These are phyloP conservation scores for Globisporangium iwayamae DNA, from an alignment of 352 stramenopile genomes.

Conservation along the genomic window DNA sequence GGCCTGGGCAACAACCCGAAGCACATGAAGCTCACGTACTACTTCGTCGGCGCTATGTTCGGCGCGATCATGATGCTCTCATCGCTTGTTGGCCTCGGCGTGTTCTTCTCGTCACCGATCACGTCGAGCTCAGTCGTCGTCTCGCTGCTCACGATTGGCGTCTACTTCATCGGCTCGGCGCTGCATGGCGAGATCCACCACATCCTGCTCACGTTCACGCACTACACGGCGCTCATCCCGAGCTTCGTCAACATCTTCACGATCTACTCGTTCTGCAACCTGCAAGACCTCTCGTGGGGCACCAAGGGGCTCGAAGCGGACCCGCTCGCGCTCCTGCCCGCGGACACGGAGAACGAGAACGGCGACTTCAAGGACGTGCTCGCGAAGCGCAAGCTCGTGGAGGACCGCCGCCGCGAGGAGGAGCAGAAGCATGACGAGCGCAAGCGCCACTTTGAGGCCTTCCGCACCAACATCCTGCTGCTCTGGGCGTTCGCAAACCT, in stretches of 20 bases:
- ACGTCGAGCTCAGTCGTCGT: slow-evolving; percentile 53
- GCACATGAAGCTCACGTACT: slow-evolving; percentile 86
- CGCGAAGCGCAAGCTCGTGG: slow-evolving; percentile 62
- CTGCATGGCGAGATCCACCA: slow-evolving; percentile 79
- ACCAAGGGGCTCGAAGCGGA: slow-evolving; percentile 72
- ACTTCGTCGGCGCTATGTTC: slow-evolving; percentile 69
- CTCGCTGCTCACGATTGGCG: slow-evolving; percentile 63
- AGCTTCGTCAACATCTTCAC: slow-evolving; percentile 89
- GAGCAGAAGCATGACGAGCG: slow-evolving; percentile 50
- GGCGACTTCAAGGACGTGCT: slow-evolving; percentile 85
- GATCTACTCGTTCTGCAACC: slow-evolving; percentile 89
- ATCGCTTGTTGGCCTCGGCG: slow-evolving; percentile 61
- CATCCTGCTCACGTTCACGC: slow-evolving; percentile 83
- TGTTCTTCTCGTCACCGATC: slow-evolving; percentile 68
- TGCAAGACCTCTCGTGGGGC: slow-evolving; percentile 86
- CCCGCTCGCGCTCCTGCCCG: slow-evolving; percentile 30
- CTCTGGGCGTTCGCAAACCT: slow-evolving; percentile 82
- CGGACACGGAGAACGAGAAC: slow-evolving; percentile 59
- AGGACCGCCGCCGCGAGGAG: slow-evolving; percentile 66
- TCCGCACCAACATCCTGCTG: slow-evolving; percentile 80
- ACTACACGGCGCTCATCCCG: slow-evolving; percentile 84
- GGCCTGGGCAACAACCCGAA: slow-evolving; percentile 85
- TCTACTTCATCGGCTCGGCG: slow-evolving; percentile 83
- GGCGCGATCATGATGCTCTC: slow-evolving; percentile 80
- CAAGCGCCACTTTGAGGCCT: slow-evolving; percentile 79